Evolutionary conservation across 352 stramenopile species (phyloP).

Genomic region (Plasmopara halstedii): DNA sequence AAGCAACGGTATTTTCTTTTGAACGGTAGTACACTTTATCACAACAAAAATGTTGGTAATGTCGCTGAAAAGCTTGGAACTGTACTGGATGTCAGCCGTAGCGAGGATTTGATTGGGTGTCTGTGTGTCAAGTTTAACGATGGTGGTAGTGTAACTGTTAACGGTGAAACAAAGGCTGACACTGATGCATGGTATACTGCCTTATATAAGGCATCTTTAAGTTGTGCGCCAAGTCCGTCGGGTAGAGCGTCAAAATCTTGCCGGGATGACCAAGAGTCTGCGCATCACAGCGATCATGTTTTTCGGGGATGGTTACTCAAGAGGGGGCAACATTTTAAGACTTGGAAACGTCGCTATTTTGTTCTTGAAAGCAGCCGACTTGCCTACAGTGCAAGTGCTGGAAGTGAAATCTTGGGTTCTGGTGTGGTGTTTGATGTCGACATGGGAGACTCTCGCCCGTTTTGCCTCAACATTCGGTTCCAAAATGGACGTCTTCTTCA

Average conservation of each 20-base stretch:
- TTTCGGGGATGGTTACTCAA: slow-evolving; percentile 71
- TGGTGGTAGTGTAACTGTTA: slow-evolving; percentile 40
- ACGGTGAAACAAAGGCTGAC: slow-evolving; percentile 33
- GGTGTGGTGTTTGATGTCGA: slow-evolving; percentile 62
- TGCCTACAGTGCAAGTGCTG: slow-evolving; percentile 32
- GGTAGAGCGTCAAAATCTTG: slow-evolving; percentile 5
- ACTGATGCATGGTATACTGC: slow-evolving; percentile 42
- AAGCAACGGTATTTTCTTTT: slow-evolving; percentile 67
- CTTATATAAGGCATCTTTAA: slow-evolving; percentile 23
- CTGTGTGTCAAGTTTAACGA: slow-evolving; percentile 42
- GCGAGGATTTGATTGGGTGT: slow-evolving; percentile 20
- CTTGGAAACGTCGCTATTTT: slow-evolving; percentile 79
- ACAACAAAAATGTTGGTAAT: slow-evolving; percentile 43
- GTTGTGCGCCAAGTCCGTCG: slow-evolving; percentile 5
- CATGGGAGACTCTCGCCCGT: slow-evolving; percentile 44
- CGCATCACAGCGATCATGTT: slow-evolving; percentile 5
- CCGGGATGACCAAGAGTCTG: slow-evolving; percentile 10
- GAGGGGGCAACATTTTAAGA: slow-evolving; percentile 76
- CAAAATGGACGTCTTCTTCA: slow-evolving; percentile 66
- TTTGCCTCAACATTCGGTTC: slow-evolving; percentile 64
- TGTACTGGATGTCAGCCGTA: slow-evolving; percentile 41
- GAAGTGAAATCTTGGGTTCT: slow-evolving; percentile 41
- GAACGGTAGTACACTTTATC: slow-evolving; percentile 36
- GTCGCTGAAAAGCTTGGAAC: slow-evolving; percentile 30
- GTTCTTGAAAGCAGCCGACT: slow-evolving; percentile 56